These are phyloP conservation scores for Melastoma candidum DNA, from an alignment of 441 rosid species.

Conservation along the genomic window DNA sequence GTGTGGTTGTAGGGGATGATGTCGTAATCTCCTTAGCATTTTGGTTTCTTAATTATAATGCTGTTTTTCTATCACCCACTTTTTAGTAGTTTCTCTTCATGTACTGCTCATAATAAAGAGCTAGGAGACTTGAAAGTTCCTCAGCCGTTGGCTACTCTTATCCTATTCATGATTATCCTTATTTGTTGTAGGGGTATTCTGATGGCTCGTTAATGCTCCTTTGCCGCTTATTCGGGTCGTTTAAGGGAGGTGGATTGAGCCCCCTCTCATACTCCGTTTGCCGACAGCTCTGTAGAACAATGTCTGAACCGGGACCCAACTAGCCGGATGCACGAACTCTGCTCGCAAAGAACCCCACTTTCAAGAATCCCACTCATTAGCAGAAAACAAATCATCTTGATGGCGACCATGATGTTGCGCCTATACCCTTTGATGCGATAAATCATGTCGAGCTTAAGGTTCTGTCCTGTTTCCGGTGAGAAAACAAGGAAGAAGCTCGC, in stretches of 20 bases:
- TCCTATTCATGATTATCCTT: conserved; percentile 4
- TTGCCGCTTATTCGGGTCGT: conserved; percentile 20
- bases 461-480: conserved; percentile 52
- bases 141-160: not conserved
- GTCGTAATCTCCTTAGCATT: not conserved
- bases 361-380: not conserved
- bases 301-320: conserved; percentile 82
- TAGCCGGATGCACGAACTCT: conserved; percentile 69
- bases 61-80: not conserved
- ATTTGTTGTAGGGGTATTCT: conserved; percentile 47
- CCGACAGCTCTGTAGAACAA: conserved; percentile 63
- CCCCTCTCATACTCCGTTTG: conserved; percentile 50
- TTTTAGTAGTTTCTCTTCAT: too few relatives aligned
- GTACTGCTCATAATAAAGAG: not conserved
- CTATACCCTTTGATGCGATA: conserved; percentile 70
- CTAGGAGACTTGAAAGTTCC: not conserved
- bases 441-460: conserved; percentile 65
- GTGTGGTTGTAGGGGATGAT: conserved; percentile 1
- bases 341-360: conserved; percentile 5
- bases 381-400: not conserved
- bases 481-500: conserved; percentile 68
- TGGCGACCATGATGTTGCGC: conserved; percentile 47
- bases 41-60: not conserved
- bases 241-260: conserved; percentile 62
- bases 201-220: conserved; percentile 58